Percentiles rank a stretch among this genome's conserved stretches.
These are phyloP conservation scores for Sordariomycetes sp. DNA, from an alignment of 2,329 filamentous ascomycete genomes.

Conservation along the genomic window DNA sequence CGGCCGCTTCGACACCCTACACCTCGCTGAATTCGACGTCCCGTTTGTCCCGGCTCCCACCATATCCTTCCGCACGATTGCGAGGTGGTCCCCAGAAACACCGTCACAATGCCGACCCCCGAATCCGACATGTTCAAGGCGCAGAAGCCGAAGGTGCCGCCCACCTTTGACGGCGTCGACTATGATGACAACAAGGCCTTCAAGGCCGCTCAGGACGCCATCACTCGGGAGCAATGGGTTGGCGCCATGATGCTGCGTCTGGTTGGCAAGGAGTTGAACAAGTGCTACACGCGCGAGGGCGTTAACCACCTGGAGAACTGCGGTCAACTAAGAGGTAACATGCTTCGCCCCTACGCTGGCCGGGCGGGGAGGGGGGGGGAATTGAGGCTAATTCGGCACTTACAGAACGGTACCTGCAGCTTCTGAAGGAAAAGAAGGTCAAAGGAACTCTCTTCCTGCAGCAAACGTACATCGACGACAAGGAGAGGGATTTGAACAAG, in stretches of 20 bases:
- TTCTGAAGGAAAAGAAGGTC: slow-evolving; percentile 64
- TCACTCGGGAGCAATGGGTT: slow-evolving; percentile 81
- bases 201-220: slow-evolving; percentile 71
- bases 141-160: slow-evolving; percentile 69
- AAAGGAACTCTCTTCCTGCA: slow-evolving; percentile 70
- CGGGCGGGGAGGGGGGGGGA: slow-evolving; percentile 1
- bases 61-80: neutral
- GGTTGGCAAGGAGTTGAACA: slow-evolving; percentile 70
- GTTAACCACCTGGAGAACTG: slow-evolving; percentile 86
- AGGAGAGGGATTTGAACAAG: slow-evolving; percentile 14
- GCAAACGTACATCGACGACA: slow-evolving; percentile 57
- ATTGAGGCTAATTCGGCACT: slow-evolving; percentile 5
- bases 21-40: neutral
- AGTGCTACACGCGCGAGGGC: slow-evolving; percentile 74
- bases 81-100: slow-evolving; percentile 10
- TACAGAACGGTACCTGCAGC: slow-evolving; percentile 64
- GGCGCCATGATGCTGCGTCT: slow-evolving; percentile 79
- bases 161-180: slow-evolving; percentile 77
- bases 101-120: slow-evolving; percentile 57
- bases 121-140: slow-evolving; percentile 72
- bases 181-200: slow-evolving; percentile 71
- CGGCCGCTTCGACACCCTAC: neutral
- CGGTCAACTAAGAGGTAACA: slow-evolving; percentile 65
- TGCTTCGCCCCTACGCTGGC: neutral
- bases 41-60: neutral